Evolutionary conservation across 306 rosid species (phyloP).

Genomic region (Begonia masoniana): DNA sequence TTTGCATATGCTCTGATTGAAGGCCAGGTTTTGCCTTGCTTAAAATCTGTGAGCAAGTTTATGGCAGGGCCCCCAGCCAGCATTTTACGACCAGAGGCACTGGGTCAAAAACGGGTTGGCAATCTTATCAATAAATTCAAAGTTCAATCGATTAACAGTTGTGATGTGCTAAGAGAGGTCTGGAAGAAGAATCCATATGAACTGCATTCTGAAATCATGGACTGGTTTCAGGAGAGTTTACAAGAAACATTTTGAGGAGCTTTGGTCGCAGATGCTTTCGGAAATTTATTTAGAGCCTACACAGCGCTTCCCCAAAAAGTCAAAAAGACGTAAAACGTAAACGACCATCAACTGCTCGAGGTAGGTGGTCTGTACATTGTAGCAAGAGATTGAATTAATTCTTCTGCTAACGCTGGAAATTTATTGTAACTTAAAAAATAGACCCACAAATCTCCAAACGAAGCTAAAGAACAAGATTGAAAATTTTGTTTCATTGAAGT

Average conservation of each 20-base stretch:
- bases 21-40: constrained; percentile 78
- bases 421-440: too few relatives aligned
- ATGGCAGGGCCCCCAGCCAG: constrained; percentile 66
- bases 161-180: constrained; percentile 37
- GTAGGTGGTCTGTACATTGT: too few relatives aligned
- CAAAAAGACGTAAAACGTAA: constrained; percentile 5
- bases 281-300: constrained; percentile 40
- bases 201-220: constrained; percentile 47
- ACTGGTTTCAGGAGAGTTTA: constrained; percentile 72
- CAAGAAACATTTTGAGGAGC: constrained; percentile 25
- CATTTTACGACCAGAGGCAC: constrained; percentile 63
- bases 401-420: too few relatives aligned
- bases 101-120: constrained; percentile 70
- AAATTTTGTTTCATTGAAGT: too few relatives aligned
- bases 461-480: too few relatives aligned
- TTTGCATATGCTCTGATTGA: constrained; percentile 75
- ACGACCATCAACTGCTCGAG: neutral
- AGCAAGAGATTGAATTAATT: too few relatives aligned
- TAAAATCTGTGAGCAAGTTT: constrained; percentile 35
- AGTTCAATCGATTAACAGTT: constrained; percentile 29
- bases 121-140: constrained; percentile 45
- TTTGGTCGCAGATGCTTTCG: constrained; percentile 59
- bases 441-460: too few relatives aligned
- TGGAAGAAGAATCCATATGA: constrained; percentile 73
- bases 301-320: constrained; percentile 19